Conservation (phyloP, 192 early-diverging fungal genomes). For the Entomortierella chlamydospora region DNA sequence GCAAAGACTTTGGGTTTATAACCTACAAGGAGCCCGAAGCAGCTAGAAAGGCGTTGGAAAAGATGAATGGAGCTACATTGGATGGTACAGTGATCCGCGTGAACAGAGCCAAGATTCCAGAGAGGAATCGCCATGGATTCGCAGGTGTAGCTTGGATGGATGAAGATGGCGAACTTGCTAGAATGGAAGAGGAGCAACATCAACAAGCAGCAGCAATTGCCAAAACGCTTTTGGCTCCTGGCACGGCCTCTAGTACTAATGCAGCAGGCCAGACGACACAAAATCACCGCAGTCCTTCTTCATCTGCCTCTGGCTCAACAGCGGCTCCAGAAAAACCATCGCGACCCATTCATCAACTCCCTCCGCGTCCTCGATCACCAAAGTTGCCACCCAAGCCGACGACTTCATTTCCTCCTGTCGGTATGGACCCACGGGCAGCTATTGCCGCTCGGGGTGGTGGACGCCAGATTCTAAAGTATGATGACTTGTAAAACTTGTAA, state of each 20-base stretch:
- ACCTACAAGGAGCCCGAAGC: slow-evolving; percentile 56
- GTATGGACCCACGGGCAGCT: slow-evolving; percentile 30
- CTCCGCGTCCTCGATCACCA: slow-evolving; percentile 36
- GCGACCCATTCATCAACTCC: slow-evolving; percentile 33
- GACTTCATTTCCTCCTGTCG: slow-evolving; percentile 24
- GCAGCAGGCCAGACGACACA: not conserved
- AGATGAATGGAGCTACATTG: slow-evolving; percentile 59
- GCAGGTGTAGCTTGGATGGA: slow-evolving; percentile 64
- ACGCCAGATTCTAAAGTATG: slow-evolving; percentile 46
- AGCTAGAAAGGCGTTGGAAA: slow-evolving; percentile 56
- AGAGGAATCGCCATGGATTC: slow-evolving; percentile 62
- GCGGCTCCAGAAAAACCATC: not conserved
- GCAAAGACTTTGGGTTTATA: slow-evolving; percentile 66
- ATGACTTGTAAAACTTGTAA: slow-evolving; percentile 47
- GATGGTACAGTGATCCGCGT: slow-evolving; percentile 48
- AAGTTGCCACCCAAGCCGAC: slow-evolving; percentile 37
- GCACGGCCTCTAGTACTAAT: not conserved
- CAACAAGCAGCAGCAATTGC: slow-evolving; percentile 36
- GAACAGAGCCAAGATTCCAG: slow-evolving; percentile 64
- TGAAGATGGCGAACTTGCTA: slow-evolving; percentile 53
- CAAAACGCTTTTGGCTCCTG: not conserved
- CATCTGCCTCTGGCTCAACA: not conserved
- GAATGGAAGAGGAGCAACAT: slow-evolving; percentile 41
- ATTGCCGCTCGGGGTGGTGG: slow-evolving; percentile 40
- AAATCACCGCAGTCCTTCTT: not conserved